A percentile compares a stretch with the other conserved stretches of the same genome.
Conservation (phyloP, 257 asterid genomes). For the Przewalskia tangutica region DNA sequence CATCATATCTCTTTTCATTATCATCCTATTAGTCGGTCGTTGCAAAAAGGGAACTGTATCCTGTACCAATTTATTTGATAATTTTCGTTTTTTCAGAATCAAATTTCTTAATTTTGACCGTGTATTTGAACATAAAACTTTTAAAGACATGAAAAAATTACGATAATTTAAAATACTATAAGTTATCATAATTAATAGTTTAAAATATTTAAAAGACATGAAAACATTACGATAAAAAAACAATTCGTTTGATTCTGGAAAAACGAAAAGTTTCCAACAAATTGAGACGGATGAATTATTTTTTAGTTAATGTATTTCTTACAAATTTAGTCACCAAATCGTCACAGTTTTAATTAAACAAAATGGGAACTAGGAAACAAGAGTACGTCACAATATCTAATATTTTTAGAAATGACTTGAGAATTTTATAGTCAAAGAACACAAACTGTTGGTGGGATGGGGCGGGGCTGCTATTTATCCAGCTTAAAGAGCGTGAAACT, state of each 20-base stretch:
- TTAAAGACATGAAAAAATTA: too few relatives aligned
- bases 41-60: not conserved
- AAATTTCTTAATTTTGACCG: too few relatives aligned
- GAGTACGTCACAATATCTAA: not conserved
- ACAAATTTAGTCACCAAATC: not conserved
- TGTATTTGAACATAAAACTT: too few relatives aligned
- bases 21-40: not conserved
- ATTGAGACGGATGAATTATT: too few relatives aligned
- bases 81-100: too few relatives aligned
- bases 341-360: not conserved
- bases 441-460: not conserved
- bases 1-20: not conserved
- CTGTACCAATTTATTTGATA: too few relatives aligned
- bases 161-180: too few relatives aligned
- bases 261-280: too few relatives aligned
- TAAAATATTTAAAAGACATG: too few relatives aligned
- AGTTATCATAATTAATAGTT: too few relatives aligned
- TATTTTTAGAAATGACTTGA: not conserved
- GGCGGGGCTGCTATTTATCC: not conserved
- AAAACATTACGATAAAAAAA: too few relatives aligned
- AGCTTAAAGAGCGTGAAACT: not conserved
- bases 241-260: too few relatives aligned
- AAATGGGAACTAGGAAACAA: not conserved
- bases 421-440: not conserved
- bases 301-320: not conserved